phyloP scores from a whole-genome alignment of 257 asterid genomes.

The Lycium barbarum region DNA sequence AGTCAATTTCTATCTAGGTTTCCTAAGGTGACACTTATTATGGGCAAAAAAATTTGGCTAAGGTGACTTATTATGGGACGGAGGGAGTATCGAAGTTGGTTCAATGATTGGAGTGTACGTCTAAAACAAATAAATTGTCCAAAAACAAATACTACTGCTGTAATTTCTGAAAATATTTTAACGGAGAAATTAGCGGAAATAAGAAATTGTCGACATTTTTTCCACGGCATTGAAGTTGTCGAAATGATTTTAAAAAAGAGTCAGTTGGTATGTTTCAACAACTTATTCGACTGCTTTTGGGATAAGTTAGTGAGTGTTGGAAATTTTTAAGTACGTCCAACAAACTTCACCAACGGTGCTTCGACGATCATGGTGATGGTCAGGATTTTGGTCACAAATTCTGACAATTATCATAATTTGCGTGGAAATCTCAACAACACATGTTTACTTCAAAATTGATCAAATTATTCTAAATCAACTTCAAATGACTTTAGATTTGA shows the following conservation, averaged over 20 bases:
- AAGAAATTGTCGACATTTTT: background rate
- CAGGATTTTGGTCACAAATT: too few relatives aligned
- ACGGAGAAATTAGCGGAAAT: background rate
- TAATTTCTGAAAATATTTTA: background rate
- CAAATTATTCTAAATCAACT: too few relatives aligned
- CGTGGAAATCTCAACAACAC: too few relatives aligned
- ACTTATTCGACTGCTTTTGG: background rate
- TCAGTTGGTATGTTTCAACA: background rate
- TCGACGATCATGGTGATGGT: too few relatives aligned
- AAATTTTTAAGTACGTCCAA: background rate
- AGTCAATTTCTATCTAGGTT: too few relatives aligned
- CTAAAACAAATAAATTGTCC: constrained; percentile 22
- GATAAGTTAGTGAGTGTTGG: background rate
- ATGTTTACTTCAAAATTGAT: too few relatives aligned
- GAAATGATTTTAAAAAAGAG: background rate
- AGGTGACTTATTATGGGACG: too few relatives aligned
- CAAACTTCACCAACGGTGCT: background rate
- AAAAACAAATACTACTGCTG: background rate
- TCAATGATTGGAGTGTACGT: constrained; percentile 18
- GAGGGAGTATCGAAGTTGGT: background rate
- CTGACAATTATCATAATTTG: too few relatives aligned
- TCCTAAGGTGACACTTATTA: too few relatives aligned
- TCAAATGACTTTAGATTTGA: too few relatives aligned
- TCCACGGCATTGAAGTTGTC: background rate
- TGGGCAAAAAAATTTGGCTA: too few relatives aligned